Evolutionary conservation across 352 stramenopile species (phyloP).

Genomic region (Thalassiosira exigua): DNA sequence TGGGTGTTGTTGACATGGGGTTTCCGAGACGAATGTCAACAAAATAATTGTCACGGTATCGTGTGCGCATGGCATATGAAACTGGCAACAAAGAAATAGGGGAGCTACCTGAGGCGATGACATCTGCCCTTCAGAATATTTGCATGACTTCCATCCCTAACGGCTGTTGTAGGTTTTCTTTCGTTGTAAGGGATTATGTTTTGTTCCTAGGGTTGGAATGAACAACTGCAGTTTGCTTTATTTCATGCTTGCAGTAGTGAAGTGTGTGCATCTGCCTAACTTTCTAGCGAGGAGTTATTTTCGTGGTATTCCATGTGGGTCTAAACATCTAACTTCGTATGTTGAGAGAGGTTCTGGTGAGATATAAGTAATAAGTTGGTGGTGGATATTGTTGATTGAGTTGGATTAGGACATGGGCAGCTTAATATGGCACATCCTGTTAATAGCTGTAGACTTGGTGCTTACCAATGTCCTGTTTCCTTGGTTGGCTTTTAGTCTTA

Average conservation of each 20-base stretch:
- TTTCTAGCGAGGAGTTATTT: not conserved
- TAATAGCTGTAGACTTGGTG: not conserved
- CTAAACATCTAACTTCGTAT: not conserved
- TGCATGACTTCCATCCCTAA: not conserved
- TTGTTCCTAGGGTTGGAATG: not conserved
- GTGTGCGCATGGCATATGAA: too few relatives aligned
- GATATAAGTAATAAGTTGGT: not conserved
- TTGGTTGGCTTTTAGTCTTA: not conserved
- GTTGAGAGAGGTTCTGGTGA: not conserved
- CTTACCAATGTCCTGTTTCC: not conserved
- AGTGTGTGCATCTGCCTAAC: not conserved
- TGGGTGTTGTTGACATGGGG: not conserved
- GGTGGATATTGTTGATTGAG: not conserved
- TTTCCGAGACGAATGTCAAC: not conserved
- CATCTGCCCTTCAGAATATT: not conserved
- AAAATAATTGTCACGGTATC: not conserved
- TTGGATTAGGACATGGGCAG: too few relatives aligned
- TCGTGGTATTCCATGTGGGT: not conserved
- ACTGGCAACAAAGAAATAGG: not conserved
- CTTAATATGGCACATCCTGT: not conserved
- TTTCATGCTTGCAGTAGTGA: not conserved
- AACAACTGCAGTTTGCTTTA: not conserved
- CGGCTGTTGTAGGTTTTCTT: not conserved
- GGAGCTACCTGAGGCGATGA: too few relatives aligned
- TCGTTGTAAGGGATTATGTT: not conserved